phyloP scores from a whole-genome alignment of 352 stramenopile genomes.

The Thalassiosira livingstoniorum region DNA sequence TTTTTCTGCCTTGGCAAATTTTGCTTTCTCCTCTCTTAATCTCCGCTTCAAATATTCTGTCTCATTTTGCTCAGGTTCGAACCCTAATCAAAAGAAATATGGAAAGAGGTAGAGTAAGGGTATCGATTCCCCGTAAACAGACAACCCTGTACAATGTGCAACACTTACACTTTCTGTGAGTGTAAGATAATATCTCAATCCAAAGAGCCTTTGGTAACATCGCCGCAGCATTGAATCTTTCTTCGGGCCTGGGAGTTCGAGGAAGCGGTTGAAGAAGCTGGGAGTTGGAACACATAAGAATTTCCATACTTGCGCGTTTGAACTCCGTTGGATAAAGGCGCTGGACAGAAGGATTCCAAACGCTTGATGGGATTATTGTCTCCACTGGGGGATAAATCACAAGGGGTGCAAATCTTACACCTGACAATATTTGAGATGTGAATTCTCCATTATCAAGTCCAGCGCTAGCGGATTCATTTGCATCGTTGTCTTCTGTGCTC shows the following conservation, averaged over 20 bases:
- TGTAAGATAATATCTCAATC: slow-evolving; percentile 84
- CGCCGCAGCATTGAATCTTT: slow-evolving; percentile 69
- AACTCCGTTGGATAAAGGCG: slow-evolving; percentile 73
- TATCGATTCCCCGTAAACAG: not conserved
- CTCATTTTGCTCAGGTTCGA: slow-evolving; percentile 72
- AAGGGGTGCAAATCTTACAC: slow-evolving; percentile 79
- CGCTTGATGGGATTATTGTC: slow-evolving; percentile 69
- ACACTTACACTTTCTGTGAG: slow-evolving; percentile 78
- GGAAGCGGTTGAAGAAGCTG: slow-evolving; percentile 63
- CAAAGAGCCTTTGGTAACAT: slow-evolving; percentile 77
- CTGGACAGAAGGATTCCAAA: slow-evolving; percentile 76
- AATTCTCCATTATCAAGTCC: slow-evolving; percentile 70
- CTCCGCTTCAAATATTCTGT: slow-evolving; percentile 69
- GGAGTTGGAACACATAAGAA: slow-evolving; percentile 81
- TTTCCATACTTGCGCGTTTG: slow-evolving; percentile 58
- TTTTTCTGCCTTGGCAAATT: slow-evolving; percentile 62
- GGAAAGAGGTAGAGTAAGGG: not conserved
- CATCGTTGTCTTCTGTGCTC: not conserved
- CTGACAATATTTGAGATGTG: slow-evolving; percentile 72
- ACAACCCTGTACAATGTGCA: slow-evolving; percentile 2
- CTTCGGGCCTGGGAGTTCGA: slow-evolving; percentile 30
- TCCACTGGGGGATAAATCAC: slow-evolving; percentile 47
- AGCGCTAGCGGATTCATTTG: slow-evolving; percentile 42
- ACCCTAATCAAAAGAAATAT: slow-evolving; percentile 62
- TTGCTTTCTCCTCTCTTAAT: slow-evolving; percentile 74